Evolutionary conservation across 2,329 filamentous ascomycete genomes (phyloP), one percentile per base, ranked within the genome.

Genomic region (Colletotrichum gloeosporioides): DNA sequence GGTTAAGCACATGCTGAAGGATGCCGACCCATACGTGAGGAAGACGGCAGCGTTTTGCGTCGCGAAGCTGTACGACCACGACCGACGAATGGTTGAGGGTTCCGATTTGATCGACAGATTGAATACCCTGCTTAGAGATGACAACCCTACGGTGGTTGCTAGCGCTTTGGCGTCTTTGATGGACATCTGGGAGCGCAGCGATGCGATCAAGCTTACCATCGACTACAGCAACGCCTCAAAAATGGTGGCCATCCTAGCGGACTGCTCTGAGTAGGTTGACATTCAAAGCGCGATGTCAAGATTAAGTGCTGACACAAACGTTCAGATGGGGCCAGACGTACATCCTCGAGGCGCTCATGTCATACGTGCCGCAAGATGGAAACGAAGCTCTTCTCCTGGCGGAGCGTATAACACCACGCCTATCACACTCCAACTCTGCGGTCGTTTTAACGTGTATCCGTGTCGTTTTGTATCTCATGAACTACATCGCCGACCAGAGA

Each of bases 161-260:
- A 98, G 96, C 83, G 96, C 98, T 8, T 86, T 99, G 78, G 96
- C 97, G 31, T 91, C 95, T 44, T 85, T 99, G 81, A 97, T 98
- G 92, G 97, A 99, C 85, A 99, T 99, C 66, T 99, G 97, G 97
- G 97, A 99, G 84, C 91, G 96, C 75, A 99, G 96, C 83, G 96
- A 99, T 85, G 95, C 95, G 75, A 99, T 99, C 85, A 98, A 98
- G 84, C 92, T 99, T 78, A 99, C 97, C 5, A 98, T 99, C 80
- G 97, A 99, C 86, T 99, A 99, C 83, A 92, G 93, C 78, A 99
- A 98, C 86, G 97, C 97, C 31, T 99, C 96, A 68, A 99, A 99
- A 87, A 97, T 99, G 89, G 96, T 99, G 44, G 96, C 97, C 59
- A 99, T 99, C 77, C 86, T 99, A 29, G 94, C 97, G 3, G 97